Evolutionary conservation across 2,329 filamentous ascomycete genomes (phyloP).

Genomic region (Talaromyces islandicus): DNA sequence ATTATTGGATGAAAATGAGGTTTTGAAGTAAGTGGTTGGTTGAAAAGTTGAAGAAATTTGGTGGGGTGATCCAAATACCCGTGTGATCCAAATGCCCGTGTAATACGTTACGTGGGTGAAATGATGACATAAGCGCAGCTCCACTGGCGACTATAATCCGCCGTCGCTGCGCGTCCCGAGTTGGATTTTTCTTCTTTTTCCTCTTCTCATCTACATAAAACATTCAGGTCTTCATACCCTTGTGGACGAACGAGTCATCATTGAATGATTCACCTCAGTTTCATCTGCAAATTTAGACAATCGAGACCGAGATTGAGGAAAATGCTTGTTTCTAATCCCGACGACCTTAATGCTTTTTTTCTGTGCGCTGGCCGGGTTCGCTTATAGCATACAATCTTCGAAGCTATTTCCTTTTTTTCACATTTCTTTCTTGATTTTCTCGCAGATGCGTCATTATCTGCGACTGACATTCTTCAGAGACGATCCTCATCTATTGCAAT

Average conservation of each 20-base stretch:
- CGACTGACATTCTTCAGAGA: not conserved
- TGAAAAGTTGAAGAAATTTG: too few relatives aligned
- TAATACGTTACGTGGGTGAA: not conserved
- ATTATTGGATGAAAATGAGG: too few relatives aligned
- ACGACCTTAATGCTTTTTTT: conserved; percentile 20
- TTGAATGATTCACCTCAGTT: conserved; percentile 18
- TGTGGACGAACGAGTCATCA: conserved; percentile 27
- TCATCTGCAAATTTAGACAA: conserved; percentile 37
- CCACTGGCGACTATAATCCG: not conserved
- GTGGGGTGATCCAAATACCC: too few relatives aligned
- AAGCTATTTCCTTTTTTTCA: not conserved
- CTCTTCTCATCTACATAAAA: conserved; percentile 19
- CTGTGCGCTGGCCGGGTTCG: conserved; percentile 36
- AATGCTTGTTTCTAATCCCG: conserved; percentile 39
- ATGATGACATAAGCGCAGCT: not conserved
- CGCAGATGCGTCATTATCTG: not conserved
- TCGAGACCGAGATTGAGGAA: conserved; percentile 35
- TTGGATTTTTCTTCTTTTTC: conserved; percentile 15
- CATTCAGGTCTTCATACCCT: conserved; percentile 40
- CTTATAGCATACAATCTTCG: conserved; percentile 36
- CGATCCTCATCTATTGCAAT: not conserved
- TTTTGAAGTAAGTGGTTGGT: too few relatives aligned
- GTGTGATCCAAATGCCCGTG: too few relatives aligned
- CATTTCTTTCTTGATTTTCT: not conserved
- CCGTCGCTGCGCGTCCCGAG: not conserved